Conservation (phyloP, 1,284 basidiomycete species). For the Naganishia albida region DNA sequence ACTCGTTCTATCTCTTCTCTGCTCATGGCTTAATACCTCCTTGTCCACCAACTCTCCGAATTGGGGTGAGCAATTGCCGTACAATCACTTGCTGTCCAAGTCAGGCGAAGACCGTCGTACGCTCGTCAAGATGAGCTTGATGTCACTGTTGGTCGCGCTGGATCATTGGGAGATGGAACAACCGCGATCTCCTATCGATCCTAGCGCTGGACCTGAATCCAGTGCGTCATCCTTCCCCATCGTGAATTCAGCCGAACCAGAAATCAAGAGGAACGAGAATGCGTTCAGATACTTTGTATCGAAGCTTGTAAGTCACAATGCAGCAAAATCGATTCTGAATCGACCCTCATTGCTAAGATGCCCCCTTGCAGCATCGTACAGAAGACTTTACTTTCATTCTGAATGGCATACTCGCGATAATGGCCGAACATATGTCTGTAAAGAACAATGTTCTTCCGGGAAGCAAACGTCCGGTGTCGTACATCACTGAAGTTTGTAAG, state of each 20-base stretch:
- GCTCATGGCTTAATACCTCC: conserved; percentile 84
- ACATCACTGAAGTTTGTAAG: conserved; percentile 76
- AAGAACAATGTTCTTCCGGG: conserved; percentile 77
- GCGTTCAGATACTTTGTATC: conserved; percentile 86
- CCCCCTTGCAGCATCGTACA: conserved; percentile 67
- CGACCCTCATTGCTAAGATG: neutral
- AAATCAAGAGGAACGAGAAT: conserved; percentile 64
- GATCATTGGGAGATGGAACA: conserved; percentile 78
- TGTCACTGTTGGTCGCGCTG: conserved; percentile 71
- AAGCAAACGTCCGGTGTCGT: conserved; percentile 73
- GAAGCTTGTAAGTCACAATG: conserved; percentile 66
- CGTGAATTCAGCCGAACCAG: conserved; percentile 33
- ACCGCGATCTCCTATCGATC: conserved; percentile 33
- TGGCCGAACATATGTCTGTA: conserved; percentile 72
- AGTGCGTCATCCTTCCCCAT: conserved; percentile 55
- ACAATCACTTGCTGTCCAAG: conserved; percentile 86
- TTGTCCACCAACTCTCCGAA: conserved; percentile 60
- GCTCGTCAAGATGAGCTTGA: conserved; percentile 70
- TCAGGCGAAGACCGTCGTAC: conserved; percentile 70
- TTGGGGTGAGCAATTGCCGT: conserved; percentile 62
- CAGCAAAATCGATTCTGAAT: neutral
- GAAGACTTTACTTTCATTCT: conserved; percentile 83
- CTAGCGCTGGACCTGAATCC: neutral
- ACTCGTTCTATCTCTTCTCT: conserved; percentile 80
- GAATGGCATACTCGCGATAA: conserved; percentile 67